Evolutionary conservation across 345 rosid species (phyloP).

Genomic region (Lumnitzera littorea): DNA sequence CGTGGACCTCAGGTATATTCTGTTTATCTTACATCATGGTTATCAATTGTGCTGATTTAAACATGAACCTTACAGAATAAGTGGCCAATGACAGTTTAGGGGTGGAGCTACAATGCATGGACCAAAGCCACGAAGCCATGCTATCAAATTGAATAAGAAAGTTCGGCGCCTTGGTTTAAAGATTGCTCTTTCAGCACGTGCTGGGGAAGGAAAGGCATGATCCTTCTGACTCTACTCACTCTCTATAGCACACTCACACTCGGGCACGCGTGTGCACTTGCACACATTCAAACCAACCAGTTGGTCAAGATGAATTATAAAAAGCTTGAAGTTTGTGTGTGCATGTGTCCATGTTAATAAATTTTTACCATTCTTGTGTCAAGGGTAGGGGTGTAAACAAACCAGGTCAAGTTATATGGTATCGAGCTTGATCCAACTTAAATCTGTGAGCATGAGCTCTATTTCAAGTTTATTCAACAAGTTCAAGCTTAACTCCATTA

Average conservation of each 20-base stretch:
- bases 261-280: not conserved
- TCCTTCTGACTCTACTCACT: conserved; percentile 11
- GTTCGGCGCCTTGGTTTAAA: conserved; percentile 86
- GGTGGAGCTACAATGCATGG: conserved; percentile 92
- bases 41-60: not conserved
- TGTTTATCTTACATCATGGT: conserved; percentile 1
- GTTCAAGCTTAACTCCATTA: too few relatives aligned
- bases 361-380: too few relatives aligned
- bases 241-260: not conserved
- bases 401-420: too few relatives aligned
- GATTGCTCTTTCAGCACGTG: conserved; percentile 86
- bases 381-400: too few relatives aligned
- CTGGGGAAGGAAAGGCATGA: conserved; percentile 90
- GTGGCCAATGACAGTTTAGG: conserved; percentile 55
- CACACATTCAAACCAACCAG: too few relatives aligned
- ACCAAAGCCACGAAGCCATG: conserved; percentile 94
- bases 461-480: too few relatives aligned
- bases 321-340: too few relatives aligned
- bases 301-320: too few relatives aligned
- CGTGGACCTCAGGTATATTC: conserved; percentile 80
- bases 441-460: too few relatives aligned
- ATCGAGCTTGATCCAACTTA: too few relatives aligned
- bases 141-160: conserved; percentile 78
- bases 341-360: too few relatives aligned
- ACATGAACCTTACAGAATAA: conserved; percentile 9